phyloP scores from a whole-genome alignment of 2,329 filamentous ascomycete species.

The Sclerotinia glacialis region DNA sequence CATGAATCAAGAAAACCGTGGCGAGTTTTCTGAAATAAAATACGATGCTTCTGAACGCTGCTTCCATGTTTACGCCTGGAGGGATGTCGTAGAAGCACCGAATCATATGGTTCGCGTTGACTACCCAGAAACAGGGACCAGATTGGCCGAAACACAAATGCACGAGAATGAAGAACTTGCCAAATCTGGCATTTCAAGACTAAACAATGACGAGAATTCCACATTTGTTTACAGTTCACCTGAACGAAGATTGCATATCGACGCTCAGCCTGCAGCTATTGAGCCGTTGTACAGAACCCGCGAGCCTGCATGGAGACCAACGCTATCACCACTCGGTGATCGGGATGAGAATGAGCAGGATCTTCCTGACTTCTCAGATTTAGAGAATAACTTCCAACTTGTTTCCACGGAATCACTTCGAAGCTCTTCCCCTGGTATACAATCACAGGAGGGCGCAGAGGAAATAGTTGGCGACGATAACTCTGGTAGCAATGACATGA shows the following conservation, averaged over 20 bases:
- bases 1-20: constrained; percentile 4
- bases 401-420: not conserved
- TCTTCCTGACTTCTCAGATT: constrained; percentile 19
- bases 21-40: constrained; percentile 8
- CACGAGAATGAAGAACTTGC: not conserved
- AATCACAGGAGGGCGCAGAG: constrained; percentile 3
- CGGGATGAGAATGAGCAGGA: constrained; percentile 12
- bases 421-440: constrained; percentile 4
- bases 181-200: not conserved
- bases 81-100: constrained; percentile 1
- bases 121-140: constrained; percentile 18
- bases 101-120: not conserved
- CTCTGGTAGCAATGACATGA: constrained; percentile 9
- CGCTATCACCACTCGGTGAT: constrained; percentile 9
- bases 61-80: not conserved
- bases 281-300: not conserved
- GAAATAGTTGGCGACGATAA: not conserved
- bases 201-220: not conserved
- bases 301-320: constrained; percentile 8
- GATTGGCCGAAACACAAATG: constrained; percentile 16
- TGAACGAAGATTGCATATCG: not conserved
- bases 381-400: constrained; percentile 13
- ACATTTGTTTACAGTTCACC: not conserved
- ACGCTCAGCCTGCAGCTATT: not conserved
- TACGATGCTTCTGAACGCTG: constrained; percentile 16